Evolutionary conservation across 352 stramenopile species (phyloP), one percentile per base, ranked within the genome.

Genomic region (Pythium scleroteichum): DNA sequence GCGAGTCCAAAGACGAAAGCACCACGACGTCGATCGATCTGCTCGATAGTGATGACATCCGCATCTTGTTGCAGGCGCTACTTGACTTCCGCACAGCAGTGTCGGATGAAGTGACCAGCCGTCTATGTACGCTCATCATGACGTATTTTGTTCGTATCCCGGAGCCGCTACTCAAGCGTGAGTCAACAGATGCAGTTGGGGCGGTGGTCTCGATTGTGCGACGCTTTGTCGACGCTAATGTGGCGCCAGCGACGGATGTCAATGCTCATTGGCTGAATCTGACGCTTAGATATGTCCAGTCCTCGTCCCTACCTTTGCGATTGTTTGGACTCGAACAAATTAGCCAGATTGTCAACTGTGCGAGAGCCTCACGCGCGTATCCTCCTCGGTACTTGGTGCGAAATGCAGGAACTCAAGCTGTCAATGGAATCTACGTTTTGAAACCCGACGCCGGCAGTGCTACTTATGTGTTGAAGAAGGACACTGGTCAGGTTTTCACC

Each of bases 301-400:
- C 90, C 26, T 83, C 90, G 24, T 98, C 87, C 13, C 69, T 99
- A 19, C 94, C 95, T 5, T 64, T 98, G 14, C 92, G 94, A 35
- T 76, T 99, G 9, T 98, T 98, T 64, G 96, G 93, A 7, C 92
- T 97, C 72, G 93, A 98, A 53, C 87, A 98, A 68, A 84, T 99
- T 35, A 92, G 86, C 60, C 85, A 97, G 41, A 84, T 99, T 23
- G 90, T 98, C 24, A 88, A 92, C 55, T 90, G 81, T 35, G 84
- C 85, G n/a, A 76, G 77, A 27, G 73, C 85, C 23, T 88, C 92
- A 33, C 75, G 79, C 32, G 85, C 96, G 8, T 95, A 96, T 24
- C 94, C 97, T 1, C 70, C 79, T 19, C 76, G 72, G 13, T 99
- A 96, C 62, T 67, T 92, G 14, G 92, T 98, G 5, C 78, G 72